Percentiles rank a stretch among this genome's conserved stretches.
phyloP scores from a whole-genome alignment of 768 basidiomycete species.

The Agaricus blazei region DNA sequence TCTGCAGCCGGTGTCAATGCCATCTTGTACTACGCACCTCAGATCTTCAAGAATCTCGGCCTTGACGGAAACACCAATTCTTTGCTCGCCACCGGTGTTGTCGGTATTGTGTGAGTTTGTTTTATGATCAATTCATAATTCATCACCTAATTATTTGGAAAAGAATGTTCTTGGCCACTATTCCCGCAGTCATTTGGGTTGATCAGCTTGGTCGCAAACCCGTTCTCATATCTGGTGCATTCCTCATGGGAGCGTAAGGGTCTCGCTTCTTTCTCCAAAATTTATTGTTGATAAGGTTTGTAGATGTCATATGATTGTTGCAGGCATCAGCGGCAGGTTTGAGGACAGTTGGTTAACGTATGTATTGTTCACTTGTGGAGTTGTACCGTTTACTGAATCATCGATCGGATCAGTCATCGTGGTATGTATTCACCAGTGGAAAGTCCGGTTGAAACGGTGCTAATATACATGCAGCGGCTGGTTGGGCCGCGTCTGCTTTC shows the following conservation, averaged over 20 bases:
- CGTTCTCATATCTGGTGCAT: slow-evolving; percentile 66
- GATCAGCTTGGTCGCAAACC: slow-evolving; percentile 75
- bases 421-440: slow-evolving; percentile 17
- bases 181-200: slow-evolving; percentile 79
- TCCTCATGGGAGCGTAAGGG: slow-evolving; percentile 60
- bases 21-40: slow-evolving; percentile 73
- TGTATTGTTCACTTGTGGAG: slow-evolving; percentile 15
- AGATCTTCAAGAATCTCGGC: slow-evolving; percentile 59
- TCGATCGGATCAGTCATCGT: slow-evolving; percentile 21
- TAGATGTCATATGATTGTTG: slow-evolving; percentile 68
- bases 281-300: neutral
- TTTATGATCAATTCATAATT: neutral
- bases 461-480: slow-evolving; percentile 40
- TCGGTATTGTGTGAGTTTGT: slow-evolving; percentile 63
- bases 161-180: slow-evolving; percentile 72
- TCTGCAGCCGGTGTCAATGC: slow-evolving; percentile 56
- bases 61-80: slow-evolving; percentile 56
- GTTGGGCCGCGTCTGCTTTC: slow-evolving; percentile 65
- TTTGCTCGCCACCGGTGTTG: slow-evolving; percentile 57
- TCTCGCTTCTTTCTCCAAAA: neutral
- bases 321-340: slow-evolving; percentile 56
- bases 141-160: neutral
- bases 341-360: slow-evolving; percentile 48
- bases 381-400: slow-evolving; percentile 3
- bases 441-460: neutral